Percentiles rank a stretch among this genome's conserved stretches.
These are phyloP conservation scores for Acacia concinna DNA, from an alignment of 331 rosid species.

Conservation along the genomic window DNA sequence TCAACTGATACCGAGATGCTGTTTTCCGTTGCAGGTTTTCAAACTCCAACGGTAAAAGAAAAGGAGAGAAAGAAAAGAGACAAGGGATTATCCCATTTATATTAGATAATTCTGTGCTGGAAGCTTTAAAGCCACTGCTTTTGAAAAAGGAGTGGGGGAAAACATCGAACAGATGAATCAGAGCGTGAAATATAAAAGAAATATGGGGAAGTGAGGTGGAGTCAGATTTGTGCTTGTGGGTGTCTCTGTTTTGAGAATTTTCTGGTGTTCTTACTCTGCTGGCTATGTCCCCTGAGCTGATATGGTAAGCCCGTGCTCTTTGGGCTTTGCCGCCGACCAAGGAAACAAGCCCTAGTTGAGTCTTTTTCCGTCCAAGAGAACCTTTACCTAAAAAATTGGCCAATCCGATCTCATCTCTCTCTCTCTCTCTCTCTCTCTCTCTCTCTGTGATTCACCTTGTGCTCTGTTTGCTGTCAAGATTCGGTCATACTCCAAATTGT, in stretches of 20 bases:
- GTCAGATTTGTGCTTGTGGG: slow-evolving; percentile 82
- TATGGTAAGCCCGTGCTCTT: slow-evolving; percentile 78
- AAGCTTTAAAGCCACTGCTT: slow-evolving; percentile 52
- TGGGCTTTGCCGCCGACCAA: slow-evolving; percentile 98
- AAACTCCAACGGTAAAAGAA: slow-evolving; percentile 55
- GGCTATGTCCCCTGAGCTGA: slow-evolving; percentile 85
- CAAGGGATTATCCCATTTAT: slow-evolving; percentile 5
- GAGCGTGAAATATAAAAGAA: slow-evolving; percentile 50
- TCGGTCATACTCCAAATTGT: slow-evolving; percentile 47
- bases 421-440: slow-evolving; percentile 52
- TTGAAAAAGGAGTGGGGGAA: slow-evolving; percentile 31
- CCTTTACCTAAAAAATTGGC: slow-evolving; percentile 59
- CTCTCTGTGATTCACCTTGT: slow-evolving; percentile 59
- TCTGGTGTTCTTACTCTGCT: slow-evolving; percentile 74
- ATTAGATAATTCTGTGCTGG: slow-evolving; percentile 44
- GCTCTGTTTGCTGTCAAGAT: slow-evolving; percentile 81
- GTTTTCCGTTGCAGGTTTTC: slow-evolving; percentile 90
- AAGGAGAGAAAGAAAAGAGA: neutral
- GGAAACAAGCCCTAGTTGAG: slow-evolving; percentile 85
- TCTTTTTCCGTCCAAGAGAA: slow-evolving; percentile 82
- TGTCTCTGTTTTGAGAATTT: slow-evolving; percentile 61
- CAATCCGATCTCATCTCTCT: slow-evolving; percentile 43
- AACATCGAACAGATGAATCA: slow-evolving; percentile 57
- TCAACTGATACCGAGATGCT: slow-evolving; percentile 96
- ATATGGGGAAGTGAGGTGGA: slow-evolving; percentile 73